A percentile compares a stretch with the other conserved stretches of the same genome.
These are phyloP conservation scores for Jacaranda mimosifolia DNA, from an alignment of 257 asterid genomes.

Conservation along the genomic window DNA sequence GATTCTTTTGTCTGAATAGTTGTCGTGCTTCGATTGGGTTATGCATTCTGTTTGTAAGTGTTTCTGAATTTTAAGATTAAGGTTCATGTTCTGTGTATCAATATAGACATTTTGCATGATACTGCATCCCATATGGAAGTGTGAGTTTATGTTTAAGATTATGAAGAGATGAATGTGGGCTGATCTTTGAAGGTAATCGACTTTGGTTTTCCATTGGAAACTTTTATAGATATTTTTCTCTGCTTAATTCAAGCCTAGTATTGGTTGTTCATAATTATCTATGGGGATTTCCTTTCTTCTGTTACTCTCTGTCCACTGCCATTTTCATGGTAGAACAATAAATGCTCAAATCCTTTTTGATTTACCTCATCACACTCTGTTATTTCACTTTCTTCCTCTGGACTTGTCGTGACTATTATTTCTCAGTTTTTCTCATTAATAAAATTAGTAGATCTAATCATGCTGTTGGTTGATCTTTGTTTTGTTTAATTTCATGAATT, in stretches of 20 bases:
- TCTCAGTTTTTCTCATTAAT: slow-evolving; percentile 14
- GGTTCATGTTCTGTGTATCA: no score
- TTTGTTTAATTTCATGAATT: neutral
- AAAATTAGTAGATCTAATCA: slow-evolving; percentile 9
- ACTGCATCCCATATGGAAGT: neutral
- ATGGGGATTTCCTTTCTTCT: slow-evolving; percentile 7
- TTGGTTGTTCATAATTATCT: slow-evolving; percentile 12
- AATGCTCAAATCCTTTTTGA: neutral
- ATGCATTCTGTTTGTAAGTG: neutral
- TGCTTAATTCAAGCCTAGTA: slow-evolving; percentile 17
- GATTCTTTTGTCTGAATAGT: slow-evolving; percentile 21
- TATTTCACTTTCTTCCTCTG: neutral
- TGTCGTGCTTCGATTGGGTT: slow-evolving; percentile 11
- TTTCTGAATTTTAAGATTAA: no score
- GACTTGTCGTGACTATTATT: slow-evolving; percentile 10
- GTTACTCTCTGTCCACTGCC: neutral
- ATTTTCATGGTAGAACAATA: slow-evolving; percentile 14
- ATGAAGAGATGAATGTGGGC: neutral
- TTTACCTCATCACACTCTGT: neutral
- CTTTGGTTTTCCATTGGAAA: neutral
- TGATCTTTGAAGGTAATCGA: neutral
- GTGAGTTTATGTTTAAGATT: neutral
- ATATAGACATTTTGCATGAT: neutral
- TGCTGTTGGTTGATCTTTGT: slow-evolving; percentile 22
- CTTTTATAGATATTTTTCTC: neutral